These are phyloP conservation scores for Pinus tabuliformis DNA, from an alignment of 75 land plant genomes.

Conservation along the genomic window DNA sequence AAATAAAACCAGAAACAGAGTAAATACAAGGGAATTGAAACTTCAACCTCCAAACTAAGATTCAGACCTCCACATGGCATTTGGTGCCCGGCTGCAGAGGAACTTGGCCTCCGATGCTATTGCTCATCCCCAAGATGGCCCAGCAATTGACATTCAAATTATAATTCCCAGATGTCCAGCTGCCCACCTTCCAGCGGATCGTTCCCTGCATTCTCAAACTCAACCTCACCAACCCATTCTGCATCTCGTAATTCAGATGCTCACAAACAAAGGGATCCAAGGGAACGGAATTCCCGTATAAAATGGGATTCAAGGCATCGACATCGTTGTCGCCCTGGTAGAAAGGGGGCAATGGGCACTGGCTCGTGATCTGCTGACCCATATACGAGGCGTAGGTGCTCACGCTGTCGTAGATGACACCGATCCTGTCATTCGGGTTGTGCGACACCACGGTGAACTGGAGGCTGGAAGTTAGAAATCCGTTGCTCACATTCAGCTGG, in stretches of 20 bases:
- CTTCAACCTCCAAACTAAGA: too few species aligned
- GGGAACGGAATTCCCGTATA: constrained; percentile 35
- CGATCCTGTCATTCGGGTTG: constrained; percentile 46
- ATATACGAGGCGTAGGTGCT: constrained; percentile 35
- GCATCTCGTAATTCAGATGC: constrained; percentile 29
- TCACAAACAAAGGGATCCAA: constrained; percentile 25
- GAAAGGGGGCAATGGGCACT: constrained; percentile 18
- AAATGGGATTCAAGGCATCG: constrained; percentile 35
- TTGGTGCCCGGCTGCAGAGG: constrained; percentile 3
- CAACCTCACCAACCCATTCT: constrained; percentile 36
- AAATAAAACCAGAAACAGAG: too few species aligned
- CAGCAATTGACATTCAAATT: constrained; percentile 38
- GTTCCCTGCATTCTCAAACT: constrained; percentile 32
- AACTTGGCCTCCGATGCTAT: background rate
- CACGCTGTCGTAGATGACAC: constrained; percentile 38
- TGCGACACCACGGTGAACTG: constrained; percentile 49
- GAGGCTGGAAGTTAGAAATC: constrained; percentile 39
- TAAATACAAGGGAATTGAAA: too few species aligned
- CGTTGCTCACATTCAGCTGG: constrained; percentile 12
- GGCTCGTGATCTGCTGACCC: constrained; percentile 40
- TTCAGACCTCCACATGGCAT: background rate
- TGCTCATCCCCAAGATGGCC: constrained; percentile 11
- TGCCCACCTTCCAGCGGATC: constrained; percentile 40
- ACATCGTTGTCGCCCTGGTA: constrained; percentile 49
- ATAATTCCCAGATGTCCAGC: constrained; percentile 9